Base-by-base conservation (phyloP, 2,329 filamentous ascomycete genomes). In the Westerdykella sp. region DNA sequence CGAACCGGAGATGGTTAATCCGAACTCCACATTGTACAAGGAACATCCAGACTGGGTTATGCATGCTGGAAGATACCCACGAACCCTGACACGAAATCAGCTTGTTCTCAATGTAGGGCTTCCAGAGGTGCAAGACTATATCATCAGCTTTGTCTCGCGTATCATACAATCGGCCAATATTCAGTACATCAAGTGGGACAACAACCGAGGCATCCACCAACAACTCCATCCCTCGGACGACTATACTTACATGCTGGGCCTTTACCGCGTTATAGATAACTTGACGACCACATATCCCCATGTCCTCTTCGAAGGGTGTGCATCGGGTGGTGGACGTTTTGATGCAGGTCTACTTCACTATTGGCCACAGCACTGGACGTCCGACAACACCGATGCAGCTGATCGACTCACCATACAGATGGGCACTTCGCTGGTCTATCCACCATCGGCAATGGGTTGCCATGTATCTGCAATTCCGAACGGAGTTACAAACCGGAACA, bases 1-100 rank as follows among this genome's bases (percentile, higher is more conserved):
- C 2, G 81, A 84, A 56, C 80, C 80, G 0, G 81, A 84, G 52
- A 84, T 84, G 81, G 75, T 83, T 39, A 82, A 79, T 44, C 75
- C 77, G 1, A 76, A 79, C 41, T 83, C 80, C 0, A 73, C 69
- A 2, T 68, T 84, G 2, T 84, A 84, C 56, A 60, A 72, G 1
- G 65, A 77, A 36, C 80, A 84, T 49, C 80, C 81, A 0, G 79
- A 84, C 43, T 84, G 80, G 81, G 78, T 71, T 3, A 54, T 84
- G 41, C 74, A 80, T 43, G 74, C 79, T 0, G 77, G 76, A 4
- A 59, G 68, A 0, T 77, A 84, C 53, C 69, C 75, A 1, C 73
- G 79, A 11, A 81, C 75, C 0, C 64, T 79, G 37, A 70, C 69
- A 1, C 73, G 81, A 1, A 73, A 75, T 48, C 79, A 84, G 51